Percentiles rank a stretch among this genome's conserved stretches.
These are phyloP conservation scores for Logfia minima DNA, from an alignment of 129 eudicot species.

Conservation along the genomic window DNA sequence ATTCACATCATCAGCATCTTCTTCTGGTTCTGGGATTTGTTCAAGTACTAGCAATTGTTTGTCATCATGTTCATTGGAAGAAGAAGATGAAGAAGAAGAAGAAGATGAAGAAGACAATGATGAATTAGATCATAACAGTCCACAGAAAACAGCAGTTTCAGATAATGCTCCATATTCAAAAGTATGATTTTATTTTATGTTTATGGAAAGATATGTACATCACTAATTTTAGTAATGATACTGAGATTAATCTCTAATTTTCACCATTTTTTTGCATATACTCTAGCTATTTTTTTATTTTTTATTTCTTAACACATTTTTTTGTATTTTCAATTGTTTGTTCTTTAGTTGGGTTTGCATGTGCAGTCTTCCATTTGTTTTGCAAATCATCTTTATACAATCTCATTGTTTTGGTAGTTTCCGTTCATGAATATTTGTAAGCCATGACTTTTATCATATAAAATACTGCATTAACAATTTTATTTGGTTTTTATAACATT, in stretches of 20 bases:
- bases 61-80: constrained; percentile 47
- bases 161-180: constrained; percentile 31
- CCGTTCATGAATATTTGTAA: too few species aligned
- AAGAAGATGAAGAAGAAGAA: constrained; percentile 32
- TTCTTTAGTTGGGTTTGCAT: not conserved
- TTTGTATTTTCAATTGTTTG: not conserved
- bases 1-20: constrained; percentile 50
- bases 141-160: constrained; percentile 27
- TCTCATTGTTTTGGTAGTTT: not conserved
- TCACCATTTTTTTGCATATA: not conserved
- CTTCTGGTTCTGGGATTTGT: constrained; percentile 40
- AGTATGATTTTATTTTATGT: constrained; percentile 24
- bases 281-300: not conserved
- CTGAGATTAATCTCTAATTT: constrained; percentile 38
- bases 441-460: not conserved
- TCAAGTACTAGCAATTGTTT: constrained; percentile 46
- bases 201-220: constrained; percentile 37
- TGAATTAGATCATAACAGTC: constrained; percentile 30
- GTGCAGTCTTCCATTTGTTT: not conserved
- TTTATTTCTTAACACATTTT: too few species aligned
- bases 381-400: not conserved
- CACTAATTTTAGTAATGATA: constrained; percentile 40
- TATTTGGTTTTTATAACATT: not conserved
- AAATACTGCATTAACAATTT: too few species aligned
- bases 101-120: constrained; percentile 29